These are phyloP conservation scores for Exophiala spinifera DNA, from an alignment of 2,329 filamentous ascomycete species.

Conservation along the genomic window DNA sequence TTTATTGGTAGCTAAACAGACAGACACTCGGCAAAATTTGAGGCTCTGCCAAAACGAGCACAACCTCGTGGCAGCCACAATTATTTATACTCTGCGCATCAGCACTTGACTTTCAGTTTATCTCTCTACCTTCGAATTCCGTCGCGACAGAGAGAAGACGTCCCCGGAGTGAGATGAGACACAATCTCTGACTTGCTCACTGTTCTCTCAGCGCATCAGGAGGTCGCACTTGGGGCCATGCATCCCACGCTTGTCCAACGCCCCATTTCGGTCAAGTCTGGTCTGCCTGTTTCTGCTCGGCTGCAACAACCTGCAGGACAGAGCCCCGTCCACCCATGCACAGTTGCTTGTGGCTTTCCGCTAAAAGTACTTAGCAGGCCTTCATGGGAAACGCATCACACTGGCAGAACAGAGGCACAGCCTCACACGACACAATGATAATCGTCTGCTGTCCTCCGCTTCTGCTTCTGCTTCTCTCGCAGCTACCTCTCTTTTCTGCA, in stretches of 20 bases:
- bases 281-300: not conserved
- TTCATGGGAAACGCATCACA: not conserved
- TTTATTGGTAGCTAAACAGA: no score
- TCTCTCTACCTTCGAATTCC: no score
- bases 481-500: not conserved
- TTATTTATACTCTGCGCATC: no score
- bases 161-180: no score
- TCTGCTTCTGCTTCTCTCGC: not conserved
- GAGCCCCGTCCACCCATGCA: not conserved
- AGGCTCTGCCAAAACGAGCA: no score
- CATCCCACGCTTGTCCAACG: not conserved
- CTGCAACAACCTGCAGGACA: not conserved
- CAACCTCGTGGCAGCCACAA: no score
- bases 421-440: slow-evolving; percentile 10
- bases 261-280: not conserved
- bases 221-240: no score
- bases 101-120: no score
- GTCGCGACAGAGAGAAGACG: no score
- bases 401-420: slow-evolving; percentile 12
- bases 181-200: no score
- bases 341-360: slow-evolving; percentile 7
- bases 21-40: no score
- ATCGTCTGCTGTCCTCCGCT: not conserved
- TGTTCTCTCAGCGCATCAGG: no score
- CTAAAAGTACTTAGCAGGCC: slow-evolving; percentile 7